Percentiles rank a stretch among this genome's conserved stretches.
These are phyloP conservation scores for Cyclotella sp. DNA, from an alignment of 108 stramenopile species.

Conservation along the genomic window DNA sequence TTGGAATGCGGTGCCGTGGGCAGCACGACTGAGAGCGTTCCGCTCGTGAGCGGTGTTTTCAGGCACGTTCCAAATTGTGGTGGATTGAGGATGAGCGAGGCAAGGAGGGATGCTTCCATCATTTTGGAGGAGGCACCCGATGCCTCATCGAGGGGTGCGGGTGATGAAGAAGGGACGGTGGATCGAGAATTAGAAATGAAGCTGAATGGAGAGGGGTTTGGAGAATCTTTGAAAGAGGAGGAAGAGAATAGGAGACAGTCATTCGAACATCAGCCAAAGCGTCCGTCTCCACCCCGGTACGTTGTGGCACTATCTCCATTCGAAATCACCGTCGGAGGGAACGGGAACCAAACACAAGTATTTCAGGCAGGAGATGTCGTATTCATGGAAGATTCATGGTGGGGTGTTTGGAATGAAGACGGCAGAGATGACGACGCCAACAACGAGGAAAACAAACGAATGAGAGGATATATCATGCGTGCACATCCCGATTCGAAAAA, in stretches of 20 bases:
- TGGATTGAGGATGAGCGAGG: background rate
- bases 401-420: slow-evolving; percentile 33
- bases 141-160: background rate
- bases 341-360: slow-evolving; percentile 49
- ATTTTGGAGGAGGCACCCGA: background rate
- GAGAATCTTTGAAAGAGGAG: background rate
- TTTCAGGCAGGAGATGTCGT: slow-evolving; percentile 49
- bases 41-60: slow-evolving; percentile 37
- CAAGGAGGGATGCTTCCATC: slow-evolving; percentile 2
- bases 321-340: slow-evolving; percentile 52
- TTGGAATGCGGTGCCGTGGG: slow-evolving; percentile 53
- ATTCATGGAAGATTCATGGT: slow-evolving; percentile 54
- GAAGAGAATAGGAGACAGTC: background rate
- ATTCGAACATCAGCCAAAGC: slow-evolving; percentile 20
- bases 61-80: slow-evolving; percentile 29
- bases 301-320: slow-evolving; percentile 45
- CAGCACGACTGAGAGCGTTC: slow-evolving; percentile 31
- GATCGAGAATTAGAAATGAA: background rate
- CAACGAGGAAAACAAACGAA: background rate
- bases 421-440: background rate
- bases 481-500: slow-evolving; percentile 32
- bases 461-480: slow-evolving; percentile 44
- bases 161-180: background rate
- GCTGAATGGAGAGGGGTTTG: slow-evolving; percentile 4
- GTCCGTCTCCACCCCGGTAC: slow-evolving; percentile 42